Evolutionary conservation across 192 early-diverging fungal genomes (phyloP).

Genomic region (Coemansia sp.): DNA sequence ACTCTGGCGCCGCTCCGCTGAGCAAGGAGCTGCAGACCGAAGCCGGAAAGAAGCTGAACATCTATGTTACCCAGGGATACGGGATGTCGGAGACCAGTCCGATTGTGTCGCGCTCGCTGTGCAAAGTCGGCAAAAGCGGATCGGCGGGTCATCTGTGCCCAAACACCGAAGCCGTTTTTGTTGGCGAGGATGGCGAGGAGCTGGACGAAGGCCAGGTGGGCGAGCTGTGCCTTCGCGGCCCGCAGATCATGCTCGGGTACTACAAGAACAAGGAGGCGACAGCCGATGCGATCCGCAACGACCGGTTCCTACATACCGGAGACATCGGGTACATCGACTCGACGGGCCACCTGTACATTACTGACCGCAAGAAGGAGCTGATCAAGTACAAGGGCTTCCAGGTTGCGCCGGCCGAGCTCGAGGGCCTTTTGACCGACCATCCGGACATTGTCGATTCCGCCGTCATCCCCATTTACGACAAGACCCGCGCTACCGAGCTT

Average conservation of each 20-base stretch:
- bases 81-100: constrained; percentile 68
- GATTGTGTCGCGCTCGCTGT: constrained; percentile 32
- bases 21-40: constrained; percentile 65
- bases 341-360: constrained; percentile 63
- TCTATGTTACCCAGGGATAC: constrained; percentile 61
- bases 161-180: constrained; percentile 71
- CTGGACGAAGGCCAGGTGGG: constrained; percentile 66
- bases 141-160: constrained; percentile 75
- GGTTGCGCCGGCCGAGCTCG: constrained; percentile 86
- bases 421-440: constrained; percentile 73
- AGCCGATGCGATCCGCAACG: constrained; percentile 64
- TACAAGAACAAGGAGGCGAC: constrained; percentile 81
- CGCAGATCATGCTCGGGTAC: constrained; percentile 89
- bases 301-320: constrained; percentile 83
- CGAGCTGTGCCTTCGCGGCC: constrained; percentile 84
- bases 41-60: constrained; percentile 50
- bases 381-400: constrained; percentile 92
- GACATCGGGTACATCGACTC: constrained; percentile 78
- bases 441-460: constrained; percentile 69
- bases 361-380: constrained; percentile 86
- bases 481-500: constrained; percentile 67
- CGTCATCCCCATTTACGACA: constrained; percentile 68
- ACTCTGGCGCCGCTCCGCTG: constrained; percentile 83
- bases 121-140: constrained; percentile 38
- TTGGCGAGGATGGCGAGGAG: constrained; percentile 72